A percentile compares a stretch with the other conserved stretches of the same genome.
These are phyloP conservation scores for Paramecium sexaurelia DNA, from an alignment of 73 alveolate genomes.

Conservation along the genomic window DNA sequence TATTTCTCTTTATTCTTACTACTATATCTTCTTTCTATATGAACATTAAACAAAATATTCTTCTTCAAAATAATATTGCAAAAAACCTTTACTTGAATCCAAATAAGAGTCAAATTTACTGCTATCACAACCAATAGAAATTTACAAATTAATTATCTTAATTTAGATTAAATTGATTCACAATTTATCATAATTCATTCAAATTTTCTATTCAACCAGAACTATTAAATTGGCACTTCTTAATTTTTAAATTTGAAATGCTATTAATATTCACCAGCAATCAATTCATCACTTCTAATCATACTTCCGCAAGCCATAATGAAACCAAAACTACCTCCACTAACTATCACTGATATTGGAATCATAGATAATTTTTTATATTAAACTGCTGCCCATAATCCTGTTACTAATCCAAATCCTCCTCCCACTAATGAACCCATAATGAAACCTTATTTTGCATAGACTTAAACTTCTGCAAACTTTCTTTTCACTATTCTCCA, in stretches of 20 bases:
- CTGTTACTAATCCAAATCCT: conserved; percentile 58
- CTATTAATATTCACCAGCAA: neutral
- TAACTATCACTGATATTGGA: conserved; percentile 51
- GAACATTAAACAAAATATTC: no score
- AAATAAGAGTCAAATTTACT: no score
- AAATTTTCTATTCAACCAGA: conserved; percentile 16
- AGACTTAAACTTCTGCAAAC: conserved; percentile 35
- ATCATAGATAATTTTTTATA: conserved; percentile 38
- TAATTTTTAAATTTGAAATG: neutral
- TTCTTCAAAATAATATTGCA: no score
- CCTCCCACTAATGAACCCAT: conserved; percentile 67
- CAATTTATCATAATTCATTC: neutral
- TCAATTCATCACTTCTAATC: conserved; percentile 48
- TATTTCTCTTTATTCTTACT: neutral
- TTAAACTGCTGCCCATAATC: conserved; percentile 60
- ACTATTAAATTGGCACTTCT: neutral
- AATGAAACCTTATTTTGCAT: conserved; percentile 61
- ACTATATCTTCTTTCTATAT: no score
- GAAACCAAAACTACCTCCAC: conserved; percentile 67
- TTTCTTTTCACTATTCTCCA: conserved; percentile 44
- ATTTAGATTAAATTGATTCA: neutral
- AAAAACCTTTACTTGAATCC: no score
- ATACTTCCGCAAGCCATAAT: conserved; percentile 66
- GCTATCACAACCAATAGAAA: neutral
- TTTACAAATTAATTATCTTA: neutral